Percentiles rank a stretch among this genome's conserved stretches.
Conservation (phyloP, 306 rosid species). For the Dalbergia cochinchinensis region DNA sequence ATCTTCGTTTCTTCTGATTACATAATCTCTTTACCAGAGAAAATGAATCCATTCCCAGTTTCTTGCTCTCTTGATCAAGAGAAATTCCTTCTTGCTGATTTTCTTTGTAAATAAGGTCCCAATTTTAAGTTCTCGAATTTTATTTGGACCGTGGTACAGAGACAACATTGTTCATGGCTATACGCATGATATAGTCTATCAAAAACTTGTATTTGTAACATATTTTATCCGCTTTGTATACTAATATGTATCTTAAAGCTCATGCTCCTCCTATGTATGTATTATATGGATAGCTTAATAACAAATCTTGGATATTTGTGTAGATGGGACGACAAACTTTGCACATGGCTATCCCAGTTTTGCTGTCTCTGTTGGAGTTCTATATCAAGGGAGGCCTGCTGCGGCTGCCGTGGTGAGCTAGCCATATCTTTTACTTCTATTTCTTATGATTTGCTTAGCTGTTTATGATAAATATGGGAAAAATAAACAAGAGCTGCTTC, state of each 20-base stretch:
- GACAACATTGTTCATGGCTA: neutral
- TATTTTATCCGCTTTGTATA: neutral
- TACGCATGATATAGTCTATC: neutral
- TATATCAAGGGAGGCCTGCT: constrained; percentile 88
- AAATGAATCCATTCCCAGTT: neutral
- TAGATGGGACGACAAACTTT: constrained; percentile 97
- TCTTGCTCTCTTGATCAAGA: constrained; percentile 10
- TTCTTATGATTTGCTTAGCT: neutral
- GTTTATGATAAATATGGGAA: constrained; percentile 1
- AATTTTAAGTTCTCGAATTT: neutral
- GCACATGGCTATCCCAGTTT: constrained; percentile 95
- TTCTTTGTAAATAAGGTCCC: neutral
- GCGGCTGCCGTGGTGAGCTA: constrained; percentile 88
- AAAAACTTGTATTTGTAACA: neutral
- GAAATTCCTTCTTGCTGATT: constrained; percentile 9
- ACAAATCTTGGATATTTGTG: constrained; percentile 47
- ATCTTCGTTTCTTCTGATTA: neutral
- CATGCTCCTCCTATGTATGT: constrained; percentile 4
- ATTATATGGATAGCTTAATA: constrained; percentile 35
- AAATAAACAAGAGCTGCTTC: constrained; percentile 2
- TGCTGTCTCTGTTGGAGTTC: constrained; percentile 95
- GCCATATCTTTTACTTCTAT: constrained; percentile 37
- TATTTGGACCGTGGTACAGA: neutral
- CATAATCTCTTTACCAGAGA: neutral
- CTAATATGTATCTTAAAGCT: neutral